Base-by-base conservation (phyloP, 2,329 filamentous ascomycete genomes). In the Mycosphaerella arachidis region DNA sequence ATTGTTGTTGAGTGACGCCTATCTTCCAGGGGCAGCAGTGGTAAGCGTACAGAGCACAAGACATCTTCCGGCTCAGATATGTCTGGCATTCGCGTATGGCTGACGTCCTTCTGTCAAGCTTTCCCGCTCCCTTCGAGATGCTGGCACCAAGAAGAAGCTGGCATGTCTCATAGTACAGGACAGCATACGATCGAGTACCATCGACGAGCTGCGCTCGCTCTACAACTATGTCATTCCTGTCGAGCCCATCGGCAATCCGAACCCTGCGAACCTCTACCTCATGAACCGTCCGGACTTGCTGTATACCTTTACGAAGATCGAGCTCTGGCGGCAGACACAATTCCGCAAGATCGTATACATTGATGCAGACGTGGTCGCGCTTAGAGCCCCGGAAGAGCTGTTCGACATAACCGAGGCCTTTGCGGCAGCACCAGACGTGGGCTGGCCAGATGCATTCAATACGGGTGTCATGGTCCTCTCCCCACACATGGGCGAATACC, bases 361-460 rank as follows among this genome's bases (percentile, higher is more conserved):
- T 64, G 94, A 99, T 73, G 90, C 92, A 63, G 94, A 99, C 71
- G 85, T 96, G 45, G 89, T 99, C n/a, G 90, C 91, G 31, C 84
- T 96, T 63, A 84, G 92, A 67, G 91, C 92, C 35, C 90, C 93
- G 3, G 93, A 99, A 70, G 94, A 99, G 81, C 86, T 99, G 57
- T 95, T 99, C 72, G 82, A 87, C 18, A 74, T 86, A 46, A 77
- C 84, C 10, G 80, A 80, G 35, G 69, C 78, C 29, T 87, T 89
- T 67, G 85, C 86, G 29, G 86, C 94, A 1, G 92, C 90, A 10
- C 92, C 94, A 33, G 94, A 99, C 75, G 92, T 97, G 69, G 94
- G 94, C 67, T 99, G 94, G 94, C 94, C 94, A 35, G 94, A 99
- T 77, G 84, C 92, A 62, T 97, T 97, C 85, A 99, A 99, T 77